Conservation (phyloP, 1,284 basidiomycete species). For the Moesziomyces aphidis region DNA sequence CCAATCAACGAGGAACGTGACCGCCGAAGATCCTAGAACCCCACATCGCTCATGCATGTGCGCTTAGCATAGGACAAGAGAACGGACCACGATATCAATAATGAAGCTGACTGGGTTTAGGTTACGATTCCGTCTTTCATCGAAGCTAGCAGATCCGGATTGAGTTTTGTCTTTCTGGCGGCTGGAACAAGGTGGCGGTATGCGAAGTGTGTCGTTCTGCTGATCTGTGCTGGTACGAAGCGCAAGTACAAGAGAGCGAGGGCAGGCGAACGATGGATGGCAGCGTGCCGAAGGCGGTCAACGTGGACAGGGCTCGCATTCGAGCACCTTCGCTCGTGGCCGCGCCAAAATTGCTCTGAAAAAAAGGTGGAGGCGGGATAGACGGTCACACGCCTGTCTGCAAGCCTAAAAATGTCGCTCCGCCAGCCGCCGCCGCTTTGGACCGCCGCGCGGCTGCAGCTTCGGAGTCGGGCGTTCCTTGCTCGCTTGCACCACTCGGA, state of each 20-base stretch:
- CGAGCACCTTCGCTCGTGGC: neutral
- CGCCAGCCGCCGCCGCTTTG: constrained; percentile 11
- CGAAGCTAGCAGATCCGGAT: neutral
- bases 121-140: neutral
- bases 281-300: too few species aligned
- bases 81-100: too few species aligned
- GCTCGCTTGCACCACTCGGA: constrained; percentile 23
- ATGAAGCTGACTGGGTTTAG: too few species aligned
- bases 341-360: neutral
- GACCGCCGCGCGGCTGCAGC: constrained; percentile 5
- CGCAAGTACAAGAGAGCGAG: too few species aligned
- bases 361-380: too few species aligned
- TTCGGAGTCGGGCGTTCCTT: constrained; percentile 25
- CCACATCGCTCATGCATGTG: neutral
- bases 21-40: neutral
- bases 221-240: too few species aligned
- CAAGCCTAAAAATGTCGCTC: neutral
- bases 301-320: too few species aligned
- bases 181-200: too few species aligned
- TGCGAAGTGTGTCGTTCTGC: too few species aligned
- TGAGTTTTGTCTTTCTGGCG: too few species aligned
- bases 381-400: neutral
- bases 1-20: constrained; percentile 2
- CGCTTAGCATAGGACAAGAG: neutral
- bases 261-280: too few species aligned